Evolutionary conservation across 768 basidiomycete species (phyloP), one percentile per base, ranked within the genome.

Genomic region (Kwoniella dejecticola): DNA sequence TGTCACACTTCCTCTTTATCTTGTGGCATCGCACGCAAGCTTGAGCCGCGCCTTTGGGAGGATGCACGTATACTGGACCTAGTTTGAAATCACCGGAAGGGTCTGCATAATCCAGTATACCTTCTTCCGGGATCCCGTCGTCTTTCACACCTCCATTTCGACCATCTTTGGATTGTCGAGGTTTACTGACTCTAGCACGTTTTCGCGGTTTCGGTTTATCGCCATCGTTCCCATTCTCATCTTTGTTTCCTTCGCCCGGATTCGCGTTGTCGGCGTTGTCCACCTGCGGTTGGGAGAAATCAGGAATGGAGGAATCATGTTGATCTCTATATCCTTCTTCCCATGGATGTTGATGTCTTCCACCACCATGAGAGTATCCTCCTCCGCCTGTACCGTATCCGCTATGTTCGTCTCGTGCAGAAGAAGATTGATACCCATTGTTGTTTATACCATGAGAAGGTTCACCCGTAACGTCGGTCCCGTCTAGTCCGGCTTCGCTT

Each of bases 1-100:
- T 64, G 42, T 74, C 73, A 41, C 73, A 74, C 48, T 74, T 74
- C 42, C 73, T 42, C 57, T 74, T 74, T 47, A 74, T 71, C 36
- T 68, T 53, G 48, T 74, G 73, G 49, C 73, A 74, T 45, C 73
- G 44, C 10, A 71, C 66, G 44, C 73, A 74, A 19, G 73, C 73
- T 48, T 74, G 73, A 11, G 66, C 66, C 1, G 70, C 67, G 8
- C 66, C 64, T 36, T 60, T 57, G 12, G 65, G 64, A 7, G 73
- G 73, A 57, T 71, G 73, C 4, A 71, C 59, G 42, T 66, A 74
- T 1, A 74, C 68, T 23, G 68, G 66, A 19, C 73, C 73, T 8
- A 55, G n/a, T 42, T 62, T 66, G 33, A 52, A 63, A 48, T 74
- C 73, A 0, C 64, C 57, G 10, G 67, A 62, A 2, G 70, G 49